Percentiles rank a stretch among this genome's conserved stretches.
phyloP scores from a whole-genome alignment of 768 basidiomycete species.

The Paxillus ammoniavirescens region DNA sequence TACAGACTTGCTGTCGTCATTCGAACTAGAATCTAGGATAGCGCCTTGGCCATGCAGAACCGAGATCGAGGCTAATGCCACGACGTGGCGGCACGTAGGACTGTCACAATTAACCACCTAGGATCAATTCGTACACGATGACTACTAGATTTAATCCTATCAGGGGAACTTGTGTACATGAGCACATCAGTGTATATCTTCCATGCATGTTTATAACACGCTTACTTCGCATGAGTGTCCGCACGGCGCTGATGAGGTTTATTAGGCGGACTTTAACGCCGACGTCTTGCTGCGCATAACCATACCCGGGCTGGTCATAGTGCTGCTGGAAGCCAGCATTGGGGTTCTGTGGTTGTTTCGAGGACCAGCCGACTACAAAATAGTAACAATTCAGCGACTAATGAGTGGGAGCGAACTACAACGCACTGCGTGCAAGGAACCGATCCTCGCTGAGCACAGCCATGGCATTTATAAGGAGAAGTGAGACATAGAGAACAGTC shows the following conservation, averaged over 20 bases:
- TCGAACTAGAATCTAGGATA: conserved; percentile 5
- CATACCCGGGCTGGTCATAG: conserved; percentile 66
- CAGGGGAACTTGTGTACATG: conserved; percentile 70
- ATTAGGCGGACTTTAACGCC: conserved; percentile 84
- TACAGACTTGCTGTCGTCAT: conserved; percentile 8
- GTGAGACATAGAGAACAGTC: conserved; percentile 76
- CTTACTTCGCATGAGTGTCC: conserved; percentile 97
- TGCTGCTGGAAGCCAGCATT: conserved; percentile 61
- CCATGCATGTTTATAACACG: conserved; percentile 24
- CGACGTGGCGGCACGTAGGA: conserved; percentile 11
- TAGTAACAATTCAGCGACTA: conserved; percentile 15
- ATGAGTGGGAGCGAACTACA: conserved; percentile 2
- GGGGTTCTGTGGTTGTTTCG: conserved; percentile 56
- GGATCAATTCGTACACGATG: conserved; percentile 80
- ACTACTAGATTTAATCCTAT: conserved; percentile 86
- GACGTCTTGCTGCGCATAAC: conserved; percentile 53
- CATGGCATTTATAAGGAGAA: conserved; percentile 91
- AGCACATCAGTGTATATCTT: conserved; percentile 11
- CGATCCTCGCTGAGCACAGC: conserved; percentile 96
- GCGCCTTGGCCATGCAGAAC: conserved; percentile 12
- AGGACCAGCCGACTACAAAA: conserved; percentile 82
- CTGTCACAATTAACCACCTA: conserved; percentile 45
- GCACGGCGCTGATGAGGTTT: conserved; percentile 90
- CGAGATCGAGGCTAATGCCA: conserved; percentile 9
- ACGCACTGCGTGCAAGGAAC: conserved; percentile 88